Evolutionary conservation across 768 basidiomycete species (phyloP).

Genomic region (Chalciporus sphaerocephalus): DNA sequence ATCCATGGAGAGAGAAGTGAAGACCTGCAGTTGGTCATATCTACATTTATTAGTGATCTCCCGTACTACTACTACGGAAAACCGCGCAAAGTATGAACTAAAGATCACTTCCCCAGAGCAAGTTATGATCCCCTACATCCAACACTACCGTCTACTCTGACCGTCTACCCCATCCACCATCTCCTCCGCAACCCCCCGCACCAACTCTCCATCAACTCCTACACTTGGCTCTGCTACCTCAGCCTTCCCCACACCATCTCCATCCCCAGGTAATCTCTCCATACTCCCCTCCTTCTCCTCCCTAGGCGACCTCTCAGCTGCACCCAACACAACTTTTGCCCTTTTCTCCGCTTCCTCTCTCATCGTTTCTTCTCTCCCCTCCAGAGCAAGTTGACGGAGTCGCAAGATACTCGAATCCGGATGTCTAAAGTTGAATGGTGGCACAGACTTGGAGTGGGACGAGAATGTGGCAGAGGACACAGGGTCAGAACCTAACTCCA

Average conservation of each 20-base stretch:
- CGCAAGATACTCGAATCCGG: conserved; percentile 33
- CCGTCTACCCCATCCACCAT: neutral
- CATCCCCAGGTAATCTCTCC: conserved; percentile 9
- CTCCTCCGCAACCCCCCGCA: neutral
- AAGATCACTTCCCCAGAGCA: no score
- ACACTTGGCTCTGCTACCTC: neutral
- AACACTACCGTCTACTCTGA: no score
- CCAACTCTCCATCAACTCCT: neutral
- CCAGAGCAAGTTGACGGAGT: conserved; percentile 45
- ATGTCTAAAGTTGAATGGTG: conserved; percentile 32
- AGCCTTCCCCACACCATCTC: neutral
- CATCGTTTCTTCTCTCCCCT: conserved; percentile 41
- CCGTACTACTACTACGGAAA: no score
- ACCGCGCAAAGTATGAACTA: no score
- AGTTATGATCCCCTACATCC: no score
- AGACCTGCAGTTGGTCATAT: no score
- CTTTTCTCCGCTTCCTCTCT: conserved; percentile 38
- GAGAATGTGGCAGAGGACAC: neutral
- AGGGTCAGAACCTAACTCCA: no score
- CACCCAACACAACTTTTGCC: conserved; percentile 43
- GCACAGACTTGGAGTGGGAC: conserved; percentile 11
- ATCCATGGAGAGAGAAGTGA: no score
- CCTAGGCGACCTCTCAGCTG: conserved; percentile 1
- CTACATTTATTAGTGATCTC: no score
- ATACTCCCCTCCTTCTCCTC: neutral